Evolutionary conservation across 192 early-diverging fungal species (phyloP).

Genomic region (Backusella macrospora): DNA sequence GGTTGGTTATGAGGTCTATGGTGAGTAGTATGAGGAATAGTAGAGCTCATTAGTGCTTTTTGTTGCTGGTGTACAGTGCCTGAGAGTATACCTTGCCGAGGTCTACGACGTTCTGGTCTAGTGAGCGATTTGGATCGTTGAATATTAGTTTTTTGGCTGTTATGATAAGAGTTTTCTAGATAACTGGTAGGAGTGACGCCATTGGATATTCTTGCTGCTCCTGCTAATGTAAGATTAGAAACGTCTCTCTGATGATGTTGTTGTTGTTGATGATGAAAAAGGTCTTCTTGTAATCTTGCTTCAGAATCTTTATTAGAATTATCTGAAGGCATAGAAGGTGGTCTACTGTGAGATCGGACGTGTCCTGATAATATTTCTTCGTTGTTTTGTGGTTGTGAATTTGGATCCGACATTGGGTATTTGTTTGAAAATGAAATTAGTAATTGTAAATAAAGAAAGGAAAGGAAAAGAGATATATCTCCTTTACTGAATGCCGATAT

Average conservation of each 20-base stretch:
- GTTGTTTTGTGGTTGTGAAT: neutral
- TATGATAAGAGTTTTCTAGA: neutral
- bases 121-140: conserved; percentile 35
- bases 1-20: conserved; percentile 18
- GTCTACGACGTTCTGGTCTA: conserved; percentile 49
- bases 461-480: neutral
- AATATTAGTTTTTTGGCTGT: neutral
- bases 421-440: neutral
- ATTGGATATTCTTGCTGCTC: neutral
- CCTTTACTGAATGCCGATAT: neutral
- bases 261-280: conserved; percentile 2
- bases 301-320: neutral
- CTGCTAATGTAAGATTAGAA: neutral
- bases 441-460: neutral
- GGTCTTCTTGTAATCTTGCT: neutral
- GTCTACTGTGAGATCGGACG: neutral
- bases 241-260: conserved; percentile 1
- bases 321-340: neutral
- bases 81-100: conserved; percentile 45
- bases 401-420: neutral
- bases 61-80: neutral
- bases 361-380: neutral
- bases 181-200: neutral
- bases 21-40: neutral
- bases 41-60: neutral